Evolutionary conservation across 345 rosid species (phyloP).

Genomic region (Kernera saxatilis): DNA sequence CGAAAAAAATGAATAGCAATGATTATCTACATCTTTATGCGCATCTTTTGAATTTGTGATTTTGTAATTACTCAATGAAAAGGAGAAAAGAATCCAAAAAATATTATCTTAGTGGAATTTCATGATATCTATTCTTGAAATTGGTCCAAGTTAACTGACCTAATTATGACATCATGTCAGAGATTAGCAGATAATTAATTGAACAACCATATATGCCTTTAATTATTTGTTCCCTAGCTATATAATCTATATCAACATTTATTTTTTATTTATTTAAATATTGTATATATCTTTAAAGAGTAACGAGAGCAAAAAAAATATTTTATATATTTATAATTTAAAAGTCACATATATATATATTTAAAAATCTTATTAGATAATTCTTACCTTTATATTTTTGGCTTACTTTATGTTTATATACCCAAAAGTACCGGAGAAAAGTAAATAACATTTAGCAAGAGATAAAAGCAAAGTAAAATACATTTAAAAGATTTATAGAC

Average conservation of each 20-base stretch:
- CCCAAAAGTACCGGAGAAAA: background rate
- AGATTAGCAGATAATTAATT: background rate
- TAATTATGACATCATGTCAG: slow-evolving; percentile 16
- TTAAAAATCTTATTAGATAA: background rate
- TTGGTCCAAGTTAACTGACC: slow-evolving; percentile 4
- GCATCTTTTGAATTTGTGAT: background rate
- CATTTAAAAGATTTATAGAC: background rate
- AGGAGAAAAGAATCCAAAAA: background rate
- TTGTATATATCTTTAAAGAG: too few relatives aligned
- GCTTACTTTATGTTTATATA: background rate
- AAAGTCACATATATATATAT: too few relatives aligned
- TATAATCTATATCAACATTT: too few relatives aligned
- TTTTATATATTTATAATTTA: background rate
- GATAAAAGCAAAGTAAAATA: background rate
- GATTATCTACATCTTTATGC: background rate
- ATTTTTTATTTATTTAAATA: too few relatives aligned
- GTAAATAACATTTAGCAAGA: background rate
- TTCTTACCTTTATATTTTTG: background rate
- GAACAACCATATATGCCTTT: background rate
- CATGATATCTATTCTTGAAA: background rate
- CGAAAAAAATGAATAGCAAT: background rate
- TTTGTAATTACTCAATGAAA: background rate
- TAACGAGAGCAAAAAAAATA: background rate
- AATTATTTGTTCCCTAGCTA: background rate
- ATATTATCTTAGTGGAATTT: background rate